Percentiles rank a stretch among this genome's conserved stretches.
Conservation (phyloP, 441 rosid species). For the Raphanus hybrid region DNA sequence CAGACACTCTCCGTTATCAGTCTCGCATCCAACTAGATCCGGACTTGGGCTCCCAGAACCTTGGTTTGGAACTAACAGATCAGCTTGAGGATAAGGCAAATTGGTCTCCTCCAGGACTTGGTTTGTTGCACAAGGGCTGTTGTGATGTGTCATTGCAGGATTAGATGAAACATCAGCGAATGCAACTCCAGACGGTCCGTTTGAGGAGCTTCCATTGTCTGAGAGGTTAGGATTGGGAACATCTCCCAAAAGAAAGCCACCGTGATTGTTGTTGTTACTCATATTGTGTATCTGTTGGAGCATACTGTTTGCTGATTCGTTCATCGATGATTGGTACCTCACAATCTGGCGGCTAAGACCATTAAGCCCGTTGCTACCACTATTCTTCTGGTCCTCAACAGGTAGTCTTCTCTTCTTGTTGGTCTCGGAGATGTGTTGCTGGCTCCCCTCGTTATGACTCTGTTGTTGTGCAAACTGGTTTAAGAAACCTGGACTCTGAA, state of each 20-base stretch:
- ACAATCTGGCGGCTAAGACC: slow-evolving; percentile 60
- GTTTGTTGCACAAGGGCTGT: not conserved
- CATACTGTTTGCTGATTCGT: slow-evolving; percentile 61
- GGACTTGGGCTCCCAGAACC: slow-evolving; percentile 39
- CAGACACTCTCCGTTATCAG: slow-evolving; percentile 47
- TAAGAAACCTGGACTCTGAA: slow-evolving; percentile 60
- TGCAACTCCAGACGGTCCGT: slow-evolving; percentile 52
- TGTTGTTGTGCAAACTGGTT: slow-evolving; percentile 58
- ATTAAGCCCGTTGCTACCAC: slow-evolving; percentile 36
- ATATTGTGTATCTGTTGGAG: slow-evolving; percentile 55
- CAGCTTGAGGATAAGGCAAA: slow-evolving; percentile 50
- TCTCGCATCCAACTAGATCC: slow-evolving; percentile 32
- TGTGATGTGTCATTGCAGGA: slow-evolving; percentile 48
- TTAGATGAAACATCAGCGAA: slow-evolving; percentile 59
- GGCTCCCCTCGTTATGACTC: slow-evolving; percentile 50
- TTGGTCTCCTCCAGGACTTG: slow-evolving; percentile 37
- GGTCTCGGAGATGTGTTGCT: slow-evolving; percentile 43
- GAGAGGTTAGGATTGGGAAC: slow-evolving; percentile 46
- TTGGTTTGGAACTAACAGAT: slow-evolving; percentile 43
- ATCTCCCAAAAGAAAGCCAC: slow-evolving; percentile 52
- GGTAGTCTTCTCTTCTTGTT: slow-evolving; percentile 65
- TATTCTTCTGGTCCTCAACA: slow-evolving; percentile 52
- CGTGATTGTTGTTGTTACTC: slow-evolving; percentile 47
- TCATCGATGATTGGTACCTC: slow-evolving; percentile 61
- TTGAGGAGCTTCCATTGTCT: slow-evolving; percentile 54